A percentile compares a stretch with the other conserved stretches of the same genome.
Evolutionary conservation across 78 protist species (phyloP).

Genomic region (Pigoraptor vietnamica): DNA sequence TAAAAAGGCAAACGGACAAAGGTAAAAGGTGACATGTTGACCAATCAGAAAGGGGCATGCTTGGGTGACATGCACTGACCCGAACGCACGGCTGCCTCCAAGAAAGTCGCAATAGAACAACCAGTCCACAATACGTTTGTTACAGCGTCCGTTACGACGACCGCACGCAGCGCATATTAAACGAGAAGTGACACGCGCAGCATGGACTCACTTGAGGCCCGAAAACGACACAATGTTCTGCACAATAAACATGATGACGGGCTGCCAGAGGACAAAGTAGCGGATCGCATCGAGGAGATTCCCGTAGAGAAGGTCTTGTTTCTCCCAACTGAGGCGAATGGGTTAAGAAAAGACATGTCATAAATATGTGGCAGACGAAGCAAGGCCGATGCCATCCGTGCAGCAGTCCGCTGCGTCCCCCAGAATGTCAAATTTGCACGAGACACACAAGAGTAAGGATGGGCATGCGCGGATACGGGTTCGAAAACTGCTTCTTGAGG

Average conservation of each 20-base stretch:
- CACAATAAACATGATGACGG: neutral
- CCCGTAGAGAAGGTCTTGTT: neutral
- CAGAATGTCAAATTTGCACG: neutral
- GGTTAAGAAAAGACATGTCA: neutral
- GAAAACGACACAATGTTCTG: neutral
- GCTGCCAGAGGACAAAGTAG: slow-evolving; percentile 11
- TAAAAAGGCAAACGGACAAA: too few relatives aligned
- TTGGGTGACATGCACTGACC: too few relatives aligned
- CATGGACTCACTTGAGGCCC: neutral
- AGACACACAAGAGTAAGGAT: neutral
- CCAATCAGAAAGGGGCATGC: too few relatives aligned
- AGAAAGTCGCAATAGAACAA: too few relatives aligned
- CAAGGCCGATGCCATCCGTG: neutral
- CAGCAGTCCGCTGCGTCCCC: neutral
- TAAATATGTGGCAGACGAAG: neutral
- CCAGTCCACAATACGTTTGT: too few relatives aligned
- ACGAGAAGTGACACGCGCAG: too few relatives aligned
- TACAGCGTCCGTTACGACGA: too few relatives aligned
- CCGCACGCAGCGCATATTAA: too few relatives aligned
- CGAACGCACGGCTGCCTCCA: too few relatives aligned
- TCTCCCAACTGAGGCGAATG: neutral
- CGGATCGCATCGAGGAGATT: neutral
- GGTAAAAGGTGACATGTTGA: too few relatives aligned
- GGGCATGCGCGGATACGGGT: neutral
- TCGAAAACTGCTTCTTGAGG: neutral